phyloP scores from a whole-genome alignment of 805 yeast species.

The Sugiyamaella smithiae region DNA sequence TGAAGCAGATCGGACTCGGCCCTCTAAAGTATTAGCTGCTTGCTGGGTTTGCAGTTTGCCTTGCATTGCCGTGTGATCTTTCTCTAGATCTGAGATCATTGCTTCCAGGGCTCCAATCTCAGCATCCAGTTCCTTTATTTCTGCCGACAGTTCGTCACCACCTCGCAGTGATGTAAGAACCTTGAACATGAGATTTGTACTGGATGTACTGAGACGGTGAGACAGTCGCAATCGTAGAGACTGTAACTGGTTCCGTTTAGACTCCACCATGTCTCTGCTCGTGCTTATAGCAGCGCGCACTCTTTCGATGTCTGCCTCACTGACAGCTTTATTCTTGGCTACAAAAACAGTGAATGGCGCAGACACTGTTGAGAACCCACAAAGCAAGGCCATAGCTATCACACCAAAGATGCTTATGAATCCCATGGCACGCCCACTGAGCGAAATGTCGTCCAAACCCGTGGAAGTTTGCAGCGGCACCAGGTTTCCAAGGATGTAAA shows the following conservation, averaged over 20 bases:
- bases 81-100: slow-evolving; percentile 32
- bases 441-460: slow-evolving; percentile 8
- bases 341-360: slow-evolving; percentile 41
- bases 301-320: slow-evolving; percentile 33
- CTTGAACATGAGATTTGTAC: slow-evolving; percentile 31
- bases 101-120: slow-evolving; percentile 37
- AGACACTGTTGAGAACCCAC: slow-evolving; percentile 41
- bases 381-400: slow-evolving; percentile 39
- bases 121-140: slow-evolving; percentile 21
- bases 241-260: slow-evolving; percentile 23
- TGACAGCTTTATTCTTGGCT: slow-evolving; percentile 25
- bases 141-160: slow-evolving; percentile 24
- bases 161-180: slow-evolving; percentile 27
- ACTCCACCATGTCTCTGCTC: slow-evolving; percentile 31
- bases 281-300: slow-evolving; percentile 30
- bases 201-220: slow-evolving; percentile 23
- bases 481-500: slow-evolving; percentile 28
- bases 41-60: slow-evolving; percentile 28
- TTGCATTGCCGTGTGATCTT: slow-evolving; percentile 31
- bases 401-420: slow-evolving; percentile 41
- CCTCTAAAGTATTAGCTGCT: slow-evolving; percentile 31
- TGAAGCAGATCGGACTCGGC: slow-evolving; percentile 28
- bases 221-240: slow-evolving; percentile 5
- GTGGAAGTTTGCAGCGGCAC: slow-evolving; percentile 25
- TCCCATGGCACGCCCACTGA: slow-evolving; percentile 30